Conservation (phyloP, 495 filamentous ascomycete genomes). For the Diplogelasinospora grovesii region DNA sequence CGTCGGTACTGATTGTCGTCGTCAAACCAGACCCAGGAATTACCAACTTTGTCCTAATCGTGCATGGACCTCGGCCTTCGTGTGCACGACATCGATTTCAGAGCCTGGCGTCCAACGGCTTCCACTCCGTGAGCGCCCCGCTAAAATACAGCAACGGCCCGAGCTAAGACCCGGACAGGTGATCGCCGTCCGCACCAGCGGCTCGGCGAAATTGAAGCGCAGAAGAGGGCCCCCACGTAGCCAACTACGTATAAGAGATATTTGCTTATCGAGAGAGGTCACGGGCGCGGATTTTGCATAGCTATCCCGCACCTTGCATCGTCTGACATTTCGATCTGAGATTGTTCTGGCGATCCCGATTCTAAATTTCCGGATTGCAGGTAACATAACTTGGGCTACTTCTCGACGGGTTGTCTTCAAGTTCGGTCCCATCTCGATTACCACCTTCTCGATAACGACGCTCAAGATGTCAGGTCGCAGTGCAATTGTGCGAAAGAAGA, state of each 20-base stretch:
- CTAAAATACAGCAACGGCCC: conserved; percentile 4
- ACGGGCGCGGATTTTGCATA: conserved; percentile 5
- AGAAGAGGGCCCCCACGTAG: conserved; percentile 5
- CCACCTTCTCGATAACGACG: not conserved
- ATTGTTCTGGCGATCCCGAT: not conserved
- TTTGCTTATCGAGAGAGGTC: conserved; percentile 1
- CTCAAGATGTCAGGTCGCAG: conserved; percentile 49
- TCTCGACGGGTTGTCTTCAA: too few species aligned
- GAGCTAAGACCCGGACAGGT: conserved; percentile 3
- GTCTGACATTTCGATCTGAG: not conserved
- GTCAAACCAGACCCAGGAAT: too few species aligned
- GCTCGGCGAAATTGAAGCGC: conserved; percentile 3
- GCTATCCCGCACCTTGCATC: not conserved
- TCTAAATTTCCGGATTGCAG: not conserved
- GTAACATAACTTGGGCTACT: not conserved
- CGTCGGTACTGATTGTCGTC: too few species aligned
- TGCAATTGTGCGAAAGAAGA: conserved; percentile 49
- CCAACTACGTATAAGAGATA: not conserved
- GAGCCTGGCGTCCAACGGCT: too few species aligned
- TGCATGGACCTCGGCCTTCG: too few species aligned
- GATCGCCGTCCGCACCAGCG: not conserved
- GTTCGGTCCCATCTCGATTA: too few species aligned
- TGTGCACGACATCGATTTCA: too few species aligned
- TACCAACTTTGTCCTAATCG: too few species aligned
- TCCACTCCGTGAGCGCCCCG: too few species aligned